Base-by-base conservation (phyloP, 768 basidiomycete genomes). In the Hebeloma cylindrosporum region DNA sequence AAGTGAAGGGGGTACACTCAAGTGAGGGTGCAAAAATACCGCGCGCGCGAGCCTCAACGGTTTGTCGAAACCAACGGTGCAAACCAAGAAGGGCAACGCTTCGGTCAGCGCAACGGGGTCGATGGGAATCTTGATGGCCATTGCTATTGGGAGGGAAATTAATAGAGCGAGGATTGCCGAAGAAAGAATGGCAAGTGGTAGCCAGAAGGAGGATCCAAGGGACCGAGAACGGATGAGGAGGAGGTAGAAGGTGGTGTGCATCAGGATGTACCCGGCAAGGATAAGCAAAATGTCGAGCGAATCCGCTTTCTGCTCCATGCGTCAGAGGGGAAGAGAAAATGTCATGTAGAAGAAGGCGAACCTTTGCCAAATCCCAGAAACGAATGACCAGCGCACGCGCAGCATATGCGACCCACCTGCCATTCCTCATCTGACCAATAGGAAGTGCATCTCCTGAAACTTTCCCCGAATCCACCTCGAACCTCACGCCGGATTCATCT, bases 61-160 rank as follows among this genome's bases (percentile, higher is more conserved):
- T 64, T 99, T 98, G 68, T 99, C 96, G 64, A 98, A 99, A 5
- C 95, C 95, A 48, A 99, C 83, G 1, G 93, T 96, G 65, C 95
- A 95, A 26, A 99, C 94, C 36, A 98, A 74, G 82, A 98, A 98
- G 0, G 96, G 96, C 0, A 99, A 78, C 0, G 96, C 95, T 64
- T 99, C 96, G 7, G 90, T 92, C 39, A 99, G 76, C 7, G 85
- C 85, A 41, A 98, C 85, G 1, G 93, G 92, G 63, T 98, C 94
- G 54, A 99, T 84, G 14, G 84, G 86, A 47, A 99, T 91, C 54
- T 77, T 75, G 46, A 97, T 74, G 9, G 77, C 63, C 65, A 78
- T 71, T 6, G 83, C 83, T 40, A 85, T 77, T 10, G 95, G 86
- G 5, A 98, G 77, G 9, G 91, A 78, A 42, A 93, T 72, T 43